Percentiles rank a stretch among this genome's conserved stretches.
Evolutionary conservation across 371 early-diverging fungal species (phyloP).

Genomic region (Saksenaea oblongispora): DNA sequence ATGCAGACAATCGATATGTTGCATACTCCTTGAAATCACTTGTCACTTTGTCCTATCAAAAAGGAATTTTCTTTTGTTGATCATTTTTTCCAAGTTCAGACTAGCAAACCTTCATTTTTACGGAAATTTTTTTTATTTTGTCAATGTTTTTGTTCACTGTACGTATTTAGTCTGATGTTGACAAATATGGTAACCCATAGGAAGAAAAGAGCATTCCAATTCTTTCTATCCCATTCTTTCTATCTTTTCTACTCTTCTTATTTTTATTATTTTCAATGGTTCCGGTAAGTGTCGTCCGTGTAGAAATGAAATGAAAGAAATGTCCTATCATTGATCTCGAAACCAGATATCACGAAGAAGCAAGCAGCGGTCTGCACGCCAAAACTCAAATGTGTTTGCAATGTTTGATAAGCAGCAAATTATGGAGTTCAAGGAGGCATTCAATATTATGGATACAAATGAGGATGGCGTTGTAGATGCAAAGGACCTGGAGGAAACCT

Average conservation of each 20-base stretch:
- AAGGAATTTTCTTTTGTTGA: background rate
- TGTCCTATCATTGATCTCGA: background rate
- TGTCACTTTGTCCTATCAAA: background rate
- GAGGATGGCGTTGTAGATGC: constrained; percentile 84
- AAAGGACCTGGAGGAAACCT: constrained; percentile 89
- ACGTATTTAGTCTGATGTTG: background rate
- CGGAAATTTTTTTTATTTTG: too few relatives aligned
- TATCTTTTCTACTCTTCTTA: background rate
- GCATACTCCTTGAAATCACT: background rate
- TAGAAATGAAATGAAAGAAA: background rate
- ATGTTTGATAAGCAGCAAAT: constrained; percentile 98
- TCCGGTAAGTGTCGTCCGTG: background rate
- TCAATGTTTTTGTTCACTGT: background rate
- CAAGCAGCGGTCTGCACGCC: constrained; percentile 89
- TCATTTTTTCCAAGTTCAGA: background rate
- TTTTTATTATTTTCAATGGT: background rate
- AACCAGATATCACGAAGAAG: constrained; percentile 50
- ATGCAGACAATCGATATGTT: background rate
- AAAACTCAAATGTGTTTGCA: constrained; percentile 98
- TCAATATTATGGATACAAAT: constrained; percentile 92
- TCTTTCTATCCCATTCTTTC: background rate
- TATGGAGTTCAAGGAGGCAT: constrained; percentile 93
- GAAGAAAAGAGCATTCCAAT: background rate
- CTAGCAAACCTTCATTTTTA: background rate
- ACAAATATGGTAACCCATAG: background rate